Conservation (phyloP, 2,329 filamentous ascomycete species). For the Epichloe baconii region DNA sequence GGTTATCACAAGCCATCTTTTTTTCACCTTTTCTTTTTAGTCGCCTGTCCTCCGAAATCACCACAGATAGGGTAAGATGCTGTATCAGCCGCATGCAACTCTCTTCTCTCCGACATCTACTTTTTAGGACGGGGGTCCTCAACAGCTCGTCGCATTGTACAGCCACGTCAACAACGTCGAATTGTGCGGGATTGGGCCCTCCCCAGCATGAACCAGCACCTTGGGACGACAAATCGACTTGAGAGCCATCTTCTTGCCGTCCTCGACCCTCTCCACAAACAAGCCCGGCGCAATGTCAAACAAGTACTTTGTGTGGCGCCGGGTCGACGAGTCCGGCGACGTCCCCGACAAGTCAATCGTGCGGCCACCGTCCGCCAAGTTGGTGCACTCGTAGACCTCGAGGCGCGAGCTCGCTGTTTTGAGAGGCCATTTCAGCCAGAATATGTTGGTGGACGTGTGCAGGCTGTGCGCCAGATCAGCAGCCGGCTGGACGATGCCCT, state of each 20-base stretch:
- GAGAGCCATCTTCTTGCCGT: conserved; percentile 18
- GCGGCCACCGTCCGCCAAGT: conserved; percentile 19
- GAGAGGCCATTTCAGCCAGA: conserved; percentile 25
- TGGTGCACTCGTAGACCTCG: conserved; percentile 24
- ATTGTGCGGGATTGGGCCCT: conserved; percentile 14
- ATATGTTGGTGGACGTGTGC: conserved; percentile 22
- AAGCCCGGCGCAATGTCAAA: conserved; percentile 25
- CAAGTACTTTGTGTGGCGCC: conserved; percentile 20
- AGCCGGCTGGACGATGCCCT: conserved; percentile 22
- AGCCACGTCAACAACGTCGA: conserved; percentile 23
- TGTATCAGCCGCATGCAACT: too few relatives aligned
- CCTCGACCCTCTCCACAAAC: conserved; percentile 23
- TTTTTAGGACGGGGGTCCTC: neutral
- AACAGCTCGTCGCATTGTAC: conserved; percentile 5
- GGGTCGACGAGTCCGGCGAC: conserved; percentile 14
- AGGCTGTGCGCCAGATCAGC: conserved; percentile 23
- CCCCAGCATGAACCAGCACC: conserved; percentile 20
- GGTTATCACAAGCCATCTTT: too few relatives aligned
- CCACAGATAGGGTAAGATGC: too few relatives aligned
- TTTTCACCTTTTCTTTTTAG: too few relatives aligned
- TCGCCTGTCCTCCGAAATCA: too few relatives aligned
- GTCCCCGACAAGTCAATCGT: conserved; percentile 18
- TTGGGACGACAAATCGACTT: conserved; percentile 22
- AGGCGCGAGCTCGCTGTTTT: conserved; percentile 21
- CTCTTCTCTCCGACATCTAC: too few relatives aligned